Conservation (phyloP, 257 asterid species). For the Nicotiana noctiflora region DNA sequence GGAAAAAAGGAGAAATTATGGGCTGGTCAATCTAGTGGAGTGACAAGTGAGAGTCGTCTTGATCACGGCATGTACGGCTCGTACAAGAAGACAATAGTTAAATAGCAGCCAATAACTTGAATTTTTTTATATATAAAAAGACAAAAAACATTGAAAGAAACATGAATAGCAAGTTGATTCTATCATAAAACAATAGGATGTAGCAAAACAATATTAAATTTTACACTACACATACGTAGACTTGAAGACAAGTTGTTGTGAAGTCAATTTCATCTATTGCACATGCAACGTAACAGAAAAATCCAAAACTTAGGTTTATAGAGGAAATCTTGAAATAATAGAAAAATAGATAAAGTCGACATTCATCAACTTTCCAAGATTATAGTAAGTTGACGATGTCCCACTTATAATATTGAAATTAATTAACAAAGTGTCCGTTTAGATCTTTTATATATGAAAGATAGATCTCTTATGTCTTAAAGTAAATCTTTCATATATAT, state of each 20-base stretch:
- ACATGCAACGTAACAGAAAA: background rate
- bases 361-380: background rate
- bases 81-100: background rate
- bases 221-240: background rate
- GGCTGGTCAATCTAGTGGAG: background rate
- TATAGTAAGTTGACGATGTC: background rate
- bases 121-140: background rate
- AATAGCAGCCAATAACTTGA: background rate
- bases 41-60: slow-evolving; percentile 1
- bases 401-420: too few relatives aligned
- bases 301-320: background rate
- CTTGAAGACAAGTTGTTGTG: background rate
- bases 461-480: too few relatives aligned
- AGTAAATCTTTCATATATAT: too few relatives aligned
- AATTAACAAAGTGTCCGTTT: too few relatives aligned
- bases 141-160: background rate
- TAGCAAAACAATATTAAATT: background rate
- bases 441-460: too few relatives aligned
- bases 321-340: background rate
- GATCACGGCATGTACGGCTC: slow-evolving; percentile 11
- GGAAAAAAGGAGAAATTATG: too few relatives aligned
- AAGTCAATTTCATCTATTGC: slow-evolving; percentile 2
- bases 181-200: background rate
- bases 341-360: background rate
- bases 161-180: background rate